Evolutionary conservation across 441 rosid genomes (phyloP).

Genomic region (Brassica hybrid): DNA sequence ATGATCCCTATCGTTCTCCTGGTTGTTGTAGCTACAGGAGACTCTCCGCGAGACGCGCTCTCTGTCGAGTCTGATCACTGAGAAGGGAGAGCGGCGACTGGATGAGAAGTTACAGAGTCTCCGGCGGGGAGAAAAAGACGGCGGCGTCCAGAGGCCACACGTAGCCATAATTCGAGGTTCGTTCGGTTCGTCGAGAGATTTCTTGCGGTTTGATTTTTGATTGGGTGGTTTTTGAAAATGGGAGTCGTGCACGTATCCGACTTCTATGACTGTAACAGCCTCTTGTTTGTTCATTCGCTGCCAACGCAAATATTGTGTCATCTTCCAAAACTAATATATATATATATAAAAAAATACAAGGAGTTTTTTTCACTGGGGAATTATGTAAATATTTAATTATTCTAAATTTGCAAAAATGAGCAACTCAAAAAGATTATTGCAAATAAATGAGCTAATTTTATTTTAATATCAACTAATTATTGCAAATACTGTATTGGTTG

Average conservation of each 20-base stretch:
- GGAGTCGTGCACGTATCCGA: constrained; percentile 29
- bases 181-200: constrained; percentile 5
- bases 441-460: too few relatives aligned
- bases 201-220: not conserved
- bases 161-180: constrained; percentile 29
- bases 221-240: constrained; percentile 3
- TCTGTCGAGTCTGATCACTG: not conserved
- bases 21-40: constrained; percentile 30
- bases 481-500: too few relatives aligned
- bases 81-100: not conserved
- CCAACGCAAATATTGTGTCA: constrained; percentile 31
- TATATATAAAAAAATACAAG: not conserved
- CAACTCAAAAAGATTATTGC: too few relatives aligned
- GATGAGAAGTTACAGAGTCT: constrained; percentile 16
- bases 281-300: constrained; percentile 2
- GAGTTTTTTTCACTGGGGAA: not conserved
- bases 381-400: not conserved
- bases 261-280: constrained; percentile 35
- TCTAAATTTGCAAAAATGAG: not conserved
- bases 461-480: too few relatives aligned
- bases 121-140: constrained; percentile 39
- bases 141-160: constrained; percentile 34
- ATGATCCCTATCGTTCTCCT: constrained; percentile 45
- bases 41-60: constrained; percentile 24
- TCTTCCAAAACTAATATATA: not conserved